Percentiles rank a stretch among this genome's conserved stretches.
phyloP scores from a whole-genome alignment of 305 asterid species.

The Solanum hybrid region DNA sequence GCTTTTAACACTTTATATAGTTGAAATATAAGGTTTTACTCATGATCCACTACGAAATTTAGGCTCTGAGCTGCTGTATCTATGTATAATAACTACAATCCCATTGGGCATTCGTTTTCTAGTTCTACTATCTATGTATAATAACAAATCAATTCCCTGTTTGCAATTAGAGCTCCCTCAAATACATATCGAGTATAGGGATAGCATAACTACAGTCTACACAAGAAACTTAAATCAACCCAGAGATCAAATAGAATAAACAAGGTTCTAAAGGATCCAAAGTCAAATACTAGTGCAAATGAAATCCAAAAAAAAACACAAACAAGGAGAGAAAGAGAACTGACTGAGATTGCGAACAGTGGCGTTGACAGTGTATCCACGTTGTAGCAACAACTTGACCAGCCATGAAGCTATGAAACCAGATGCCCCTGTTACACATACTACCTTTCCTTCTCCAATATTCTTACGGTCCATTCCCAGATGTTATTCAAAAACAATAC shows the following conservation, averaged over 20 bases:
- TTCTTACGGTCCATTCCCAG: neutral
- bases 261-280: neutral
- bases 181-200: neutral
- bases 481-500: neutral
- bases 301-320: neutral
- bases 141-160: neutral
- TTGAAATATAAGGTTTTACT: neutral
- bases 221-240: neutral
- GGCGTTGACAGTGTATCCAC: neutral
- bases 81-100: neutral
- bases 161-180: neutral
- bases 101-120: neutral
- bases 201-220: neutral
- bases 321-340: neutral
- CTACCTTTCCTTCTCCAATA: slow-evolving; percentile 14
- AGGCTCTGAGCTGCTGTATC: neutral
- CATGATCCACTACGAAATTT: neutral
- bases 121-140: neutral
- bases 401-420: slow-evolving; percentile 25
- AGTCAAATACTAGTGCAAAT: neutral
- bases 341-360: neutral
- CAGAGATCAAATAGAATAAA: neutral
- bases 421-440: slow-evolving; percentile 34
- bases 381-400: neutral
- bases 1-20: neutral